phyloP scores from a whole-genome alignment of 768 basidiomycete species.

The Xerocomellus dryophilus region DNA sequence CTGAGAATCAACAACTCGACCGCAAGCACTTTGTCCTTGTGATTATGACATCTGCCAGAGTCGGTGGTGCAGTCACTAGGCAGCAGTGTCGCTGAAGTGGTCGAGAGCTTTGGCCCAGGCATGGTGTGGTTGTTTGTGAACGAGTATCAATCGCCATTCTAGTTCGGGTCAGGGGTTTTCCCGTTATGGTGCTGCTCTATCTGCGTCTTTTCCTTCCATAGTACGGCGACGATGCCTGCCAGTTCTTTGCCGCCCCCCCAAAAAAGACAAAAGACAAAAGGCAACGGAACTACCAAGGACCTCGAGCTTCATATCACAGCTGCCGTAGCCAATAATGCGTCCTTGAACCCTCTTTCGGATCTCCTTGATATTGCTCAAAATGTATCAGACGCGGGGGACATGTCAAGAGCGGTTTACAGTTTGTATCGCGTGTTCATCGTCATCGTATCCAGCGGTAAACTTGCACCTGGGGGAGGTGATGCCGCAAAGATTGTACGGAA shows the following conservation, averaged over 20 bases:
- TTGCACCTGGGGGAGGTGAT: slow-evolving; percentile 49
- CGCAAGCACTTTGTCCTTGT: no score
- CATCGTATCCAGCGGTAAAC: slow-evolving; percentile 56
- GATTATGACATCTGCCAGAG: no score
- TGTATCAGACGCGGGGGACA: slow-evolving; percentile 49
- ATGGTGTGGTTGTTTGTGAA: no score
- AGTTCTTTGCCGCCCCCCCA: slow-evolving; percentile 50
- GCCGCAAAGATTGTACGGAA: slow-evolving; percentile 58
- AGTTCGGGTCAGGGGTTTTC: slow-evolving; percentile 1
- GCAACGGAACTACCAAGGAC: slow-evolving; percentile 32
- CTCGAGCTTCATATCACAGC: slow-evolving; percentile 56
- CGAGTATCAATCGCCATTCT: no score
- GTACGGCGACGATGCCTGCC: slow-evolving; percentile 25
- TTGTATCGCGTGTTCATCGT: slow-evolving; percentile 74
- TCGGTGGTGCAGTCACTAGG: no score
- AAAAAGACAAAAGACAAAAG: slow-evolving; percentile 49
- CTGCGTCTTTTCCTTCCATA: background rate
- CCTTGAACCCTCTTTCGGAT: slow-evolving; percentile 77
- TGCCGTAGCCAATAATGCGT: slow-evolving; percentile 51
- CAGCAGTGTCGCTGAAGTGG: background rate
- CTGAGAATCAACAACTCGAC: no score
- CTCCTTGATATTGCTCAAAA: slow-evolving; percentile 58
- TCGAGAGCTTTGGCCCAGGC: no score
- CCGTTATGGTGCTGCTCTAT: background rate
- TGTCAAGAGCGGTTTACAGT: slow-evolving; percentile 77